Percentiles rank a stretch among this genome's conserved stretches.
These are phyloP conservation scores for Yarrowia sp. DNA, from an alignment of 805 yeast genomes.

Conservation along the genomic window DNA sequence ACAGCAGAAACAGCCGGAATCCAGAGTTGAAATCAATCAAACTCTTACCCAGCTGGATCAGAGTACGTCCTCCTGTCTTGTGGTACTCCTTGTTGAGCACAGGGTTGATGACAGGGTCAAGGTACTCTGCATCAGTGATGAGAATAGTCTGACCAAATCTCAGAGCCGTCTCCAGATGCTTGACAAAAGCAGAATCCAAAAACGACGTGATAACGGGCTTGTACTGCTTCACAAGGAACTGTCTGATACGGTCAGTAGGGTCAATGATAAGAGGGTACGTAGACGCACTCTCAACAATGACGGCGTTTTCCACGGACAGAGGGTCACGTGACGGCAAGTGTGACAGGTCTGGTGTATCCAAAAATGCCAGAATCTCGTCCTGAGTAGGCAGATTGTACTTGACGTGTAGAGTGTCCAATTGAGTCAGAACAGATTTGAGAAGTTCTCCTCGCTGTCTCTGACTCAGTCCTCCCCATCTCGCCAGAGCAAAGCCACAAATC, in stretches of 20 bases:
- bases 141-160: conserved; percentile 78
- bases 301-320: conserved; percentile 60
- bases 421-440: conserved; percentile 39
- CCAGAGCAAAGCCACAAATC: conserved; percentile 58
- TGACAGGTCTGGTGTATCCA: conserved; percentile 41
- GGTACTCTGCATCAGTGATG: conserved; percentile 75
- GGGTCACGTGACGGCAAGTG: conserved; percentile 53
- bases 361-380: conserved; percentile 51
- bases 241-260: conserved; percentile 54
- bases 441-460: conserved; percentile 45
- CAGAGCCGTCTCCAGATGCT: conserved; percentile 73
- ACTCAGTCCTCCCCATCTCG: conserved; percentile 60
- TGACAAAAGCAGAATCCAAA: conserved; percentile 61
- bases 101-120: conserved; percentile 69
- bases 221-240: conserved; percentile 42
- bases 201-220: conserved; percentile 62
- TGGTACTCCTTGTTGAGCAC: conserved; percentile 60
- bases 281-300: conserved; percentile 46
- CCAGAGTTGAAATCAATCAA: conserved; percentile 65
- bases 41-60: conserved; percentile 59
- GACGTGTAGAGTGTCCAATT: conserved; percentile 35
- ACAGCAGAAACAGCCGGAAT: conserved; percentile 59
- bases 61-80: conserved; percentile 64
- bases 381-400: conserved; percentile 43
- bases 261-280: conserved; percentile 66